Evolutionary conservation across 805 yeast species (phyloP).

Genomic region (Blastobotrys terrestris): DNA sequence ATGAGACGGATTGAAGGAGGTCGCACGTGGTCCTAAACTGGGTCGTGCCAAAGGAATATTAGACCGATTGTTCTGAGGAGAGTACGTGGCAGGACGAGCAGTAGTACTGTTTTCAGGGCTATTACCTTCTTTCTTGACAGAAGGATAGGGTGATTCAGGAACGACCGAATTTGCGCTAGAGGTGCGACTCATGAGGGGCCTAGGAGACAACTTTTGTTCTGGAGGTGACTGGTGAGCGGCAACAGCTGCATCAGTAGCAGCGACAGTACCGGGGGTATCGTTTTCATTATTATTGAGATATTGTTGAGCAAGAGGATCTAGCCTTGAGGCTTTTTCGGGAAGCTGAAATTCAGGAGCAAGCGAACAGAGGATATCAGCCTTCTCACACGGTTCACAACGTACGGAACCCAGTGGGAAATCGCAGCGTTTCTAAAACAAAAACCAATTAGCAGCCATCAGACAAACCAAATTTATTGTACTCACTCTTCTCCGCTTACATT

Average conservation of each 20-base stretch:
- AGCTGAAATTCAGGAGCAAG: slow-evolving; percentile 22
- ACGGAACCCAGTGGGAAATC: slow-evolving; percentile 25
- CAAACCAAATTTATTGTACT: slow-evolving; percentile 8
- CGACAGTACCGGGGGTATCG: neutral
- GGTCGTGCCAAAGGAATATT: slow-evolving; percentile 7
- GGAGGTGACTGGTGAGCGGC: slow-evolving; percentile 1
- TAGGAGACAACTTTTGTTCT: neutral
- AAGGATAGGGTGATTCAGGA: neutral
- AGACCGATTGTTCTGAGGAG: neutral
- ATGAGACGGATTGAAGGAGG: slow-evolving; percentile 8
- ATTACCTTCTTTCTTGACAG: neutral
- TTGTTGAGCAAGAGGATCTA: slow-evolving; percentile 16
- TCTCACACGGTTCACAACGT: slow-evolving; percentile 31
- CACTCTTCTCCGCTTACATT: slow-evolving; percentile 34
- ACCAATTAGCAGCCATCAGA: neutral
- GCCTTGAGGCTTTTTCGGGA: slow-evolving; percentile 15
- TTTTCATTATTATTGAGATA: neutral
- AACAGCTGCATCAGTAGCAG: neutral
- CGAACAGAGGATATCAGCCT: slow-evolving; percentile 28
- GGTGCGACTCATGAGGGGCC: slow-evolving; percentile 2
- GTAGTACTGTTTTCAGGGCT: neutral
- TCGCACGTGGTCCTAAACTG: slow-evolving; percentile 13
- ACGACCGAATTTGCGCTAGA: slow-evolving; percentile 5
- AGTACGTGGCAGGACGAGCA: neutral
- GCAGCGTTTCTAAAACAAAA: slow-evolving; percentile 24